Base-by-base conservation (phyloP, 305 asterid genomes). In the Salvia sclarea region DNA sequence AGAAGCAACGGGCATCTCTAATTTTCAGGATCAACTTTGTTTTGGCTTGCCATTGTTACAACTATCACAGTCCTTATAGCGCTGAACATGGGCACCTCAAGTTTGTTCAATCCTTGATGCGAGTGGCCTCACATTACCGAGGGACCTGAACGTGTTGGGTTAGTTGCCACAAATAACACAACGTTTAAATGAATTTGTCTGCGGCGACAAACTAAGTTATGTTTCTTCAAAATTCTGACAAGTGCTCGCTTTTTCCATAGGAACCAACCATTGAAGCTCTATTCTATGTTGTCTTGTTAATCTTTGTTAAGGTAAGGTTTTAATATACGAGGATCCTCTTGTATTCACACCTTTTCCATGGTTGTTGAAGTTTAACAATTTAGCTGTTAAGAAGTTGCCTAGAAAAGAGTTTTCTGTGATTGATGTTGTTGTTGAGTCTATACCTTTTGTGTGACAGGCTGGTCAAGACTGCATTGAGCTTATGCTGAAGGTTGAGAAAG, bases 71-170 rank as follows among this genome's bases (percentile, higher is more conserved):
- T 91, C 44, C 85, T 95, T 35, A 79, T 83, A 72, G 98, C 99
- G 72, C 25, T 86, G 62, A 86, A 84, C 59, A 85, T 86, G 73
- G 86, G 94, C 54, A 88, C 83, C 78, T 70, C 96, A 12, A 79
- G 91, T 81, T 61, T 91, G 76, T 95, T 91, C 86, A 95, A 95
- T 81, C 98, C 99, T 71, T 95, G 87, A 61, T 43, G 75, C 48
- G 69, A 68, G 81, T 64, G 30, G 30, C 33, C 25, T 57, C 60
- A 38, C 31, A 50, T 52, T 66, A 64, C 66, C 28, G 49, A 65
- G 30, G 69, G 25, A 28, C 35, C 60, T 50, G 45, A 44, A 45
- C 14, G 5, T 70, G 57, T 28, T 61, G n/a, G 30, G 16, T 49
- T 49, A 18, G 1, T 49, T 49, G n/a, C 30, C 3, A n/a, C 6